Base-by-base conservation (phyloP, 345 rosid species). In the Clausena lansium region DNA sequence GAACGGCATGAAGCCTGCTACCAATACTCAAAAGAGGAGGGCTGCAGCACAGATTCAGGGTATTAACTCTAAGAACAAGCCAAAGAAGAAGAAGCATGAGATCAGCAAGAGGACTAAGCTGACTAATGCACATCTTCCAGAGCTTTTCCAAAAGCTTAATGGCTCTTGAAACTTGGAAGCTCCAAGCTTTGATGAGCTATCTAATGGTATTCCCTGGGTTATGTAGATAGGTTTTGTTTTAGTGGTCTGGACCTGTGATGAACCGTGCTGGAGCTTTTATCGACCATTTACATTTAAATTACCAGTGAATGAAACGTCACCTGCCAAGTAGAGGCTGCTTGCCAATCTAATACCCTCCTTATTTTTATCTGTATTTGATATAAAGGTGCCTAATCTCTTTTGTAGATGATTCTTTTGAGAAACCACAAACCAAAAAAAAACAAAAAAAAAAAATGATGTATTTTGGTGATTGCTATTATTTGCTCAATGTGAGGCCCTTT, bases 61-160 rank as follows among this genome's bases (percentile, higher is more conserved):
- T 63, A 82, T 89, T 74, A 66, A 86, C 4, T n/a, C 85, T 20
- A 88, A 90, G 84, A 85, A 83, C 32, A 91, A 89, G 73, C 72
- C 73, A 7, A 91, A 87, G 91, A 89, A 93, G 92, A 92, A 90
- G 89, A 90, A 85, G 85, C 87, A 86, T 27, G 92, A 88, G 82
- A 87, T 93, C 84, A 90, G 85, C 81, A 93, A 91, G 92, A 91
- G 91, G 83, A 86, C 97, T 33, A 93, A 89, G 89, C 89, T 95
- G 30, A 95, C 96, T 25, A 93, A 95, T 76, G 85, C 87, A 4
- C 95, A 90, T 84, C 93, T 95, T 83, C 97, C 95, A 0, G 93
- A 88, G 79, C 95, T 90, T 62, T 93, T 94, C 73, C 76, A 84
- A 69, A 74, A 72, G 73, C 81, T 86, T n/a, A 79, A 73, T 25